A percentile compares a stretch with the other conserved stretches of the same genome.
Conservation (phyloP, 2,329 filamentous ascomycete species). For the Trichoderma koningiopsis region DNA sequence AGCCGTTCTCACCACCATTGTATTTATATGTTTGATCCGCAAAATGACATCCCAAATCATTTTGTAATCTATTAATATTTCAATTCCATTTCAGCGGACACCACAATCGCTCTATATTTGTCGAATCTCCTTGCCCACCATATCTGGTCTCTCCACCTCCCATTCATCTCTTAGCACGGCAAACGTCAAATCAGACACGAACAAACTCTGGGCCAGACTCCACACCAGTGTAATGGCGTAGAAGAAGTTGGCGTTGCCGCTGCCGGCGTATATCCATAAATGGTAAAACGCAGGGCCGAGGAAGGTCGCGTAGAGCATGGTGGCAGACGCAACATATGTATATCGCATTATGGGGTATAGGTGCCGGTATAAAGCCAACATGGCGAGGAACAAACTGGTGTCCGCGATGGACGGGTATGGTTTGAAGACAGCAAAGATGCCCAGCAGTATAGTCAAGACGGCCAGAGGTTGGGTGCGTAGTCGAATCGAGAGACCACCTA, state of each 20-base stretch:
- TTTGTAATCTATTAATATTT: constrained; percentile 8
- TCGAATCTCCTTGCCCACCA: constrained; percentile 82
- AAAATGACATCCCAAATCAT: not conserved
- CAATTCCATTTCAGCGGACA: not conserved
- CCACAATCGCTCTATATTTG: constrained; percentile 64
- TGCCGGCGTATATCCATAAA: constrained; percentile 96
- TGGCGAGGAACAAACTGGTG: constrained; percentile 79
- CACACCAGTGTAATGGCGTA: constrained; percentile 99
- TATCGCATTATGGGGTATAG: constrained; percentile 93
- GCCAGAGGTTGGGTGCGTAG: constrained; percentile 84
- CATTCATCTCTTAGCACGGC: constrained; percentile 89
- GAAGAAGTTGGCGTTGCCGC: constrained; percentile 98
- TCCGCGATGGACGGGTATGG: constrained; percentile 94
- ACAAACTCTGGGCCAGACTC: constrained; percentile 84
- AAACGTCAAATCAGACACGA: constrained; percentile 86
- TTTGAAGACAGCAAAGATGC: constrained; percentile 93
- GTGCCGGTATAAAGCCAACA: constrained; percentile 86
- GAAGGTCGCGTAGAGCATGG: constrained; percentile 83
- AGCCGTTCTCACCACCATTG: not conserved
- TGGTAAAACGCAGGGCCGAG: constrained; percentile 95
- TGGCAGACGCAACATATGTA: constrained; percentile 80
- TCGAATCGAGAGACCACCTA: constrained; percentile 80
- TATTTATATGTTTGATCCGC: not conserved
- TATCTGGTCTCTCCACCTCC: constrained; percentile 88
- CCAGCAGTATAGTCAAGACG: constrained; percentile 79